A percentile compares a stretch with the other conserved stretches of the same genome.
phyloP scores from a whole-genome alignment of 106 monocot species.

The Acanthochlamys bracteata region DNA sequence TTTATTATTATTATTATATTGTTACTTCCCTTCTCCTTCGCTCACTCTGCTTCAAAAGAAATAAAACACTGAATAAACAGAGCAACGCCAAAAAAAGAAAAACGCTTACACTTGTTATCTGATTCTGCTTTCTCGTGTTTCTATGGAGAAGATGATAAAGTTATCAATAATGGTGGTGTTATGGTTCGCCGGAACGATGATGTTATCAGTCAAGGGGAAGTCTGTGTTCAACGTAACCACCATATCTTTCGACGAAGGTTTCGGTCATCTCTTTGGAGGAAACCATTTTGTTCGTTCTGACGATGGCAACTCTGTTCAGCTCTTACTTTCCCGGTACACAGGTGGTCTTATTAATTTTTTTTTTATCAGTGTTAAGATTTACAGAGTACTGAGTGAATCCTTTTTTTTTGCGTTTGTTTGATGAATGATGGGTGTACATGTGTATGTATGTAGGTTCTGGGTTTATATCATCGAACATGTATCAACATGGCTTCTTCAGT shows the following conservation, averaged over 20 bases:
- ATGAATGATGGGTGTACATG: neutral
- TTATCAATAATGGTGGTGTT: neutral
- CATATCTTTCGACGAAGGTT: slow-evolving; percentile 3
- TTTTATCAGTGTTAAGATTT: neutral
- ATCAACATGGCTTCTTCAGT: slow-evolving; percentile 8
- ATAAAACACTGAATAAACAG: too few relatives aligned
- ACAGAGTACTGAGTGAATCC: neutral
- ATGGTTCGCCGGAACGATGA: neutral
- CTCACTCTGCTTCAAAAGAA: too few relatives aligned
- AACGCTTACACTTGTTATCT: too few relatives aligned
- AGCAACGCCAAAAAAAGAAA: too few relatives aligned
- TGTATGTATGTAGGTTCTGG: slow-evolving; percentile 7
- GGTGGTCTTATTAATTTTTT: neutral
- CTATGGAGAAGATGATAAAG: neutral
- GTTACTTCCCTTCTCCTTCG: too few relatives aligned
- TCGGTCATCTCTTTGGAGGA: neutral
- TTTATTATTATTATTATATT: too few relatives aligned
- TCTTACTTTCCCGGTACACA: slow-evolving; percentile 2
- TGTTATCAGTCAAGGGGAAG: neutral
- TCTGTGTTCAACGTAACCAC: slow-evolving; percentile 1
- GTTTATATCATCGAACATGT: slow-evolving; percentile 10
- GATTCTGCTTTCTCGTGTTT: too few relatives aligned
- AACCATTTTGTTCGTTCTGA: neutral
- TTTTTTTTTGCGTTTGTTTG: neutral
- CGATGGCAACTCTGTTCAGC: neutral